These are phyloP conservation scores for Ceratocystiopsis brevicomis DNA, from an alignment of 2,329 filamentous ascomycete genomes.

Conservation along the genomic window DNA sequence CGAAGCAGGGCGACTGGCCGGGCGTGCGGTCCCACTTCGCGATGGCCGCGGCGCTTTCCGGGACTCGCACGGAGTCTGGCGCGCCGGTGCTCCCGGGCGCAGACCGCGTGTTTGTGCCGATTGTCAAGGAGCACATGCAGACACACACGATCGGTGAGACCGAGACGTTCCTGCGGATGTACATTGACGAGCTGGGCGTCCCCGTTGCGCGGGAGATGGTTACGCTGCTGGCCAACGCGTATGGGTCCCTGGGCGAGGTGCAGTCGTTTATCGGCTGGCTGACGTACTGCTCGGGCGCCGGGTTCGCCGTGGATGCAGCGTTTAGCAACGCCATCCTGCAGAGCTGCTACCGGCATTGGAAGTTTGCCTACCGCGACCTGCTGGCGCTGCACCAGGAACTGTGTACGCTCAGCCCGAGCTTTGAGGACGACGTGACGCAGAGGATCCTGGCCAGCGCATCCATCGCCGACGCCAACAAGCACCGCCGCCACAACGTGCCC, in stretches of 20 bases:
- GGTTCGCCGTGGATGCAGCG: constrained; percentile 18
- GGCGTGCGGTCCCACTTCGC: constrained; percentile 18
- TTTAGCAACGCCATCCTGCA: constrained; percentile 23
- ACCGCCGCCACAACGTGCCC: constrained; percentile 7
- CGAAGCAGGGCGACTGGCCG: constrained; percentile 22
- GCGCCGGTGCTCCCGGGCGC: constrained; percentile 11
- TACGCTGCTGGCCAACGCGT: constrained; percentile 24
- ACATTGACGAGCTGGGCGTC: constrained; percentile 17
- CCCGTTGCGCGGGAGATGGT: constrained; percentile 19
- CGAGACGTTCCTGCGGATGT: constrained; percentile 28
- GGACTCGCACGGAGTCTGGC: too few relatives aligned
- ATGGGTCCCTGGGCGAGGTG: constrained; percentile 21
- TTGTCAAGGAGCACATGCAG: constrained; percentile 21
- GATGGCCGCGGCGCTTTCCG: constrained; percentile 3
- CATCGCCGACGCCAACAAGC: constrained; percentile 14
- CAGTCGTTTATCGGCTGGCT: constrained; percentile 23
- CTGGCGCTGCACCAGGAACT: constrained; percentile 18
- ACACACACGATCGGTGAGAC: constrained; percentile 21
- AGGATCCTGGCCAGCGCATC: constrained; percentile 19
- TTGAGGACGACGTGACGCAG: constrained; percentile 21
- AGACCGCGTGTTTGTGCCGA: constrained; percentile 16
- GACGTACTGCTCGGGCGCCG: constrained; percentile 17
- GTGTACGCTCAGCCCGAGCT: constrained; percentile 14
- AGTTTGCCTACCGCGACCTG: constrained; percentile 18
- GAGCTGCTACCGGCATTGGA: constrained; percentile 20